phyloP scores from a whole-genome alignment of 108 stramenopile genomes.

The Skeletonema menzelii region DNA sequence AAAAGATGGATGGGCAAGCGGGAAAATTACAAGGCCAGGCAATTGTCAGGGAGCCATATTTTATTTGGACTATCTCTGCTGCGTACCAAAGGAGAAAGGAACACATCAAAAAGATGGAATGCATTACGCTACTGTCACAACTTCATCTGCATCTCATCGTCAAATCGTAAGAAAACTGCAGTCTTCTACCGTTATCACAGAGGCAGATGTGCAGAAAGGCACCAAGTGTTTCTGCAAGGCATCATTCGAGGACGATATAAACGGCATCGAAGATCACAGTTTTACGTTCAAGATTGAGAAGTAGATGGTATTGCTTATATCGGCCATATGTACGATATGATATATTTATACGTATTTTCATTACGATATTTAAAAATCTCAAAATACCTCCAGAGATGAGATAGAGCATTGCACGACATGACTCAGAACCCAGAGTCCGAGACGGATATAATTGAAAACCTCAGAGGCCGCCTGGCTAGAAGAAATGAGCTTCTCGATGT shows the following conservation, averaged over 20 bases:
- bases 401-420: too few relatives aligned
- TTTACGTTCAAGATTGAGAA: slow-evolving; percentile 18
- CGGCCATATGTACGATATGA: too few relatives aligned
- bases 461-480: neutral
- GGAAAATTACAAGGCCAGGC: neutral
- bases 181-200: neutral
- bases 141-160: slow-evolving; percentile 31
- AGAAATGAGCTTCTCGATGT: slow-evolving; percentile 44
- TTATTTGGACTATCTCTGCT: slow-evolving; percentile 45
- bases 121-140: slow-evolving; percentile 19
- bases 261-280: slow-evolving; percentile 23
- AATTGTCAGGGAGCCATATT: slow-evolving; percentile 32
- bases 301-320: too few relatives aligned
- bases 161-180: slow-evolving; percentile 34
- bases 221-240: slow-evolving; percentile 22
- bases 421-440: neutral
- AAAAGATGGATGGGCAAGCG: slow-evolving; percentile 1
- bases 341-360: too few relatives aligned
- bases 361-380: too few relatives aligned
- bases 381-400: too few relatives aligned
- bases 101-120: neutral
- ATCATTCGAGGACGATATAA: slow-evolving; percentile 23
- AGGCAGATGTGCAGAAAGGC: slow-evolving; percentile 14
- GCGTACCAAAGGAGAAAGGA: neutral
- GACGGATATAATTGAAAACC: neutral